Conservation (phyloP, 2,329 filamentous ascomycete species). For the Penicillium crustosum region DNA sequence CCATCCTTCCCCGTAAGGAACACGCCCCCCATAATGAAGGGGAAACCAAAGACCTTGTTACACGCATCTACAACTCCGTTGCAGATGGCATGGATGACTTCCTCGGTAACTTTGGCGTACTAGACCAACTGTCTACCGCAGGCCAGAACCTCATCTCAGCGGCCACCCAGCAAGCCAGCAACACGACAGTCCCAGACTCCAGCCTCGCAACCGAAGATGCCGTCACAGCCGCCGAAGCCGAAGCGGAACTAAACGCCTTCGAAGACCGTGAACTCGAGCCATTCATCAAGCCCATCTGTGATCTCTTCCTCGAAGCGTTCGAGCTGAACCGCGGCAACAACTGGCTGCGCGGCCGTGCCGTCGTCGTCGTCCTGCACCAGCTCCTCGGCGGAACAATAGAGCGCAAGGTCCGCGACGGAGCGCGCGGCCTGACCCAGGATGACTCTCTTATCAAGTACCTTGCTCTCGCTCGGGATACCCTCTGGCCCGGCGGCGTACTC, state of each 20-base stretch:
- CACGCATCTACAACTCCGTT: conserved; percentile 92
- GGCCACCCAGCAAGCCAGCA: conserved; percentile 54
- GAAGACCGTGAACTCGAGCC: conserved; percentile 87
- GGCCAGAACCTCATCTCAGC: conserved; percentile 74
- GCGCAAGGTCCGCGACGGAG: conserved; percentile 85
- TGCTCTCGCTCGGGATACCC: conserved; percentile 65
- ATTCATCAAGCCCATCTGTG: conserved; percentile 97
- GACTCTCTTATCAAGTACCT: conserved; percentile 77
- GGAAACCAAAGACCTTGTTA: conserved; percentile 79
- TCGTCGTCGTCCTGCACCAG: conserved; percentile 94
- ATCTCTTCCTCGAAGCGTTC: conserved; percentile 94
- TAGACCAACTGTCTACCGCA: conserved; percentile 89
- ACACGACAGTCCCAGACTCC: conserved; percentile 46
- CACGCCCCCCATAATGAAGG: conserved; percentile 56
- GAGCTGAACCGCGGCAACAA: conserved; percentile 94
- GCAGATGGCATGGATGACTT: conserved; percentile 98
- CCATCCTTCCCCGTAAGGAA: conserved; percentile 67
- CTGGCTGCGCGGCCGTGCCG: conserved; percentile 92
- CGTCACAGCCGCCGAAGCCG: conserved; percentile 68
- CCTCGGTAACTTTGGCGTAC: conserved; percentile 88
- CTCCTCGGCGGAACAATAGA: conserved; percentile 94
- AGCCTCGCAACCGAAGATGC: conserved; percentile 49
- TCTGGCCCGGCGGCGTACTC: conserved; percentile 69
- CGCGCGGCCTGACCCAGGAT: conserved; percentile 71
- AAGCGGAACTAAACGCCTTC: conserved; percentile 90